Evolutionary conservation across 2,329 filamentous ascomycete genomes (phyloP).

Genomic region (Paecilomyces variotii): DNA sequence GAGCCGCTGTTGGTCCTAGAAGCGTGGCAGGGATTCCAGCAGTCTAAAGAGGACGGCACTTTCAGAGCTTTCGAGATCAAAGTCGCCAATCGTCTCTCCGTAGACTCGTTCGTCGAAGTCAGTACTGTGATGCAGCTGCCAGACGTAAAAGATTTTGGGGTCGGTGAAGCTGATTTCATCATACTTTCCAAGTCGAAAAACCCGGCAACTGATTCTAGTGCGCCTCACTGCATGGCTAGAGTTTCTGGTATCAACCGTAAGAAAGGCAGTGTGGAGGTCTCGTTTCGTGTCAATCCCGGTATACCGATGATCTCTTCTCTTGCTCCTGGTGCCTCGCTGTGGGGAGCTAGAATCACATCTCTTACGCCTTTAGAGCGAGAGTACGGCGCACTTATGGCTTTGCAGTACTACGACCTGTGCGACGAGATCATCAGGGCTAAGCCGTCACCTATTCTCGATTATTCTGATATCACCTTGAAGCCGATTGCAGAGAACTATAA

Average conservation of each 20-base stretch:
- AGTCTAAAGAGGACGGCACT: conserved; percentile 76
- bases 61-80: conserved; percentile 80
- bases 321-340: conserved; percentile 60
- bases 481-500: conserved; percentile 67
- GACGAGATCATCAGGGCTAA: conserved; percentile 84
- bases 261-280: conserved; percentile 71
- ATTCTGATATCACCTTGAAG: conserved; percentile 64
- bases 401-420: conserved; percentile 94
- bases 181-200: conserved; percentile 67
- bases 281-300: conserved; percentile 69
- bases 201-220: conserved; percentile 57
- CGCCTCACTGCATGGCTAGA: conserved; percentile 77
- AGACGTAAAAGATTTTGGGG: conserved; percentile 61
- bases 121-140: conserved; percentile 69
- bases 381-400: conserved; percentile 79
- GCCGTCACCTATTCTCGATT: conserved; percentile 79
- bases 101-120: conserved; percentile 89
- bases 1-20: conserved; percentile 84
- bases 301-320: conserved; percentile 58
- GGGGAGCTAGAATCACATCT: conserved; percentile 78
- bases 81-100: conserved; percentile 75
- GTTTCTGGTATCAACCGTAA: conserved; percentile 75
- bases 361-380: conserved; percentile 93
- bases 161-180: conserved; percentile 82
- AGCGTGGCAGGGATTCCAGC: conserved; percentile 91